Percentiles rank a stretch among this genome's conserved stretches.
These are phyloP conservation scores for Eucalyptus dawsonii DNA, from an alignment of 345 rosid genomes.

Conservation along the genomic window DNA sequence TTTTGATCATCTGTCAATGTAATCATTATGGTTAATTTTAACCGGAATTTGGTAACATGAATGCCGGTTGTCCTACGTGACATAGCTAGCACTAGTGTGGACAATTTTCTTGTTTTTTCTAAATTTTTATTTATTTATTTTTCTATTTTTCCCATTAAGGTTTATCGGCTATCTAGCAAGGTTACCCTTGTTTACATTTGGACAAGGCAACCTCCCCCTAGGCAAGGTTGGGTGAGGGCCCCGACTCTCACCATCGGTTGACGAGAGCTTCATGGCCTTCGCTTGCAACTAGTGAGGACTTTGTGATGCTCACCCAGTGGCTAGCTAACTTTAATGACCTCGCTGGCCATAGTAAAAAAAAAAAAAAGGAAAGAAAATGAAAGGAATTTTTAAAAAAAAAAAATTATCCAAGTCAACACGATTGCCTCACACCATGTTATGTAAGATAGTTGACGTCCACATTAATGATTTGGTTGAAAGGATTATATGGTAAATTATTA, in stretches of 20 bases:
- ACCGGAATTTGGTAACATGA: rapidly evolving
- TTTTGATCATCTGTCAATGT: too few relatives aligned
- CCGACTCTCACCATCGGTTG: neutral
- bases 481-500: too few relatives aligned
- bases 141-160: neutral
- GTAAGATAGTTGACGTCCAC: rapidly evolving
- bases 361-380: too few relatives aligned
- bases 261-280: neutral
- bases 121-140: too few relatives aligned
- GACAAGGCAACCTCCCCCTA: neutral
- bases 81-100: rapidly evolving
- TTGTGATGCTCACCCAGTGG: neutral
- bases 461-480: too few relatives aligned
- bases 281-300: neutral
- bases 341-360: rapidly evolving
- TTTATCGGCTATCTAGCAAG: neutral
- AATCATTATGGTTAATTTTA: too few relatives aligned
- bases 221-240: neutral
- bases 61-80: rapidly evolving
- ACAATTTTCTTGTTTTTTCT: neutral
- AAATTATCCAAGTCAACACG: rapidly evolving
- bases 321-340: neutral
- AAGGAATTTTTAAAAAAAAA: too few relatives aligned
- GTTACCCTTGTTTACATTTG: too few relatives aligned
- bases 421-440: too few relatives aligned